Evolutionary conservation across 1,284 basidiomycete genomes (phyloP), one percentile per base, ranked within the genome.

Genomic region (Fistulina hepatica): DNA sequence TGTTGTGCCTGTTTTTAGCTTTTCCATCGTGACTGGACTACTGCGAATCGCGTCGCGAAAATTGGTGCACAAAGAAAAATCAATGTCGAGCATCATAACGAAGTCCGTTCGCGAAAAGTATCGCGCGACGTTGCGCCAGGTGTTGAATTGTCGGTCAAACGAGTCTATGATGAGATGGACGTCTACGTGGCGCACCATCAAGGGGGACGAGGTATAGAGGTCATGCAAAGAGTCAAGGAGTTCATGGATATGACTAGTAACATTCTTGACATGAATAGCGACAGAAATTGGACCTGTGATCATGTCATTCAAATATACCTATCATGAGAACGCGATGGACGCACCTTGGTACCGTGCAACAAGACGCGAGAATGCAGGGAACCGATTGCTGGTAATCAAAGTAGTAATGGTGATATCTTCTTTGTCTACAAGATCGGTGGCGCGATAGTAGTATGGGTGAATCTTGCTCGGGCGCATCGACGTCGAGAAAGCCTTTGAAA

Each of bases 31-130:
- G 5, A 52, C 54, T 13, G 46, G 48, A 44, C 56, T 64, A 8
- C 50, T 54, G 37, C 63, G 60, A 40, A 86, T 61, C 8, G 72
- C 65, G 15, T 53, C 54, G 38, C 81, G 67, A 56, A 88, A 83
- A 57, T 85, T 73, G 35, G 88, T 88, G 52, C 83, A 88, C 6
- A 84, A 58, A 26, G 72, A 79, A 55, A 91, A 90, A 54, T 90
- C 85, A 43, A 89, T 79, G 55, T 90, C 86, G 37, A 91, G 73
- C 77, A 89, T 84, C 77, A 90, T 83, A 36, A 89, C 72, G 48
- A 74, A 85, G 44, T 81, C 71, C 5, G 85, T 88, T 10, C 83
- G 69, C 2, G 84, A 78, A 50, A 85, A 84, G 37, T 85, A 64
- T 28, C 85, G 72, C 9, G 86, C 86, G 23, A 77, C 70, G 53